Conservation (phyloP, 2,329 filamentous ascomycete genomes). For the Penicillium sp. region DNA sequence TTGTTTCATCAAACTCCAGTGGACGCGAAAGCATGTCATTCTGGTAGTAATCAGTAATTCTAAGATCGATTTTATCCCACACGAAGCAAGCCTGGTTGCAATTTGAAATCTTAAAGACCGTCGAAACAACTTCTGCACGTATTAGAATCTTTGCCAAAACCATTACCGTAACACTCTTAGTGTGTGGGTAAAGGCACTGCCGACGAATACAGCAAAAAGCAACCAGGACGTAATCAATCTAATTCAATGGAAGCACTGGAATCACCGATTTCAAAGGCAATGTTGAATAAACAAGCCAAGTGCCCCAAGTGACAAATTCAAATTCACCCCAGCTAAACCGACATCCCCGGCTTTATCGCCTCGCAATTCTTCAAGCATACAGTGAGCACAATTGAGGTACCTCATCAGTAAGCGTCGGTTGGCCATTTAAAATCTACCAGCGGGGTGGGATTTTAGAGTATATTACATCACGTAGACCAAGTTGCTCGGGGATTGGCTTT, state of each 20-base stretch:
- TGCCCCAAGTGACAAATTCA: not conserved
- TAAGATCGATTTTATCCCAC: not conserved
- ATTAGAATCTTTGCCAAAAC: not conserved
- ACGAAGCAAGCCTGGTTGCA: not conserved
- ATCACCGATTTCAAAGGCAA: not conserved
- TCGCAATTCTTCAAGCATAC: constrained; percentile 12
- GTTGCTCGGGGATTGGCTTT: constrained; percentile 5
- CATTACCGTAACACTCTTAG: constrained; percentile 5
- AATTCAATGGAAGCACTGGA: not conserved
- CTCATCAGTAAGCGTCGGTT: constrained; percentile 5
- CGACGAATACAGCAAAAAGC: not conserved
- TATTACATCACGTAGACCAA: constrained; percentile 4
- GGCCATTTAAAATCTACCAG: not conserved
- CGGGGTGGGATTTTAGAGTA: not conserved
- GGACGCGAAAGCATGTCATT: not conserved
- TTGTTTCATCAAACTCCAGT: not conserved
- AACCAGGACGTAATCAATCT: not conserved
- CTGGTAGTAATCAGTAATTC: not conserved
- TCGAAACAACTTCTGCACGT: not conserved
- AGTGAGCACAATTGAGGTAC: not conserved
- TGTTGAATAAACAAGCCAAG: not conserved
- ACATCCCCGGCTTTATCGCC: not conserved
- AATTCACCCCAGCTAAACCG: not conserved
- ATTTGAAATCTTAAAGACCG: not conserved
- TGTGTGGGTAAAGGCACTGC: constrained; percentile 4